A percentile compares a stretch with the other conserved stretches of the same genome.
phyloP scores from a whole-genome alignment of 495 filamentous ascomycete genomes.

The Hyphodiscus hymeniophilus region DNA sequence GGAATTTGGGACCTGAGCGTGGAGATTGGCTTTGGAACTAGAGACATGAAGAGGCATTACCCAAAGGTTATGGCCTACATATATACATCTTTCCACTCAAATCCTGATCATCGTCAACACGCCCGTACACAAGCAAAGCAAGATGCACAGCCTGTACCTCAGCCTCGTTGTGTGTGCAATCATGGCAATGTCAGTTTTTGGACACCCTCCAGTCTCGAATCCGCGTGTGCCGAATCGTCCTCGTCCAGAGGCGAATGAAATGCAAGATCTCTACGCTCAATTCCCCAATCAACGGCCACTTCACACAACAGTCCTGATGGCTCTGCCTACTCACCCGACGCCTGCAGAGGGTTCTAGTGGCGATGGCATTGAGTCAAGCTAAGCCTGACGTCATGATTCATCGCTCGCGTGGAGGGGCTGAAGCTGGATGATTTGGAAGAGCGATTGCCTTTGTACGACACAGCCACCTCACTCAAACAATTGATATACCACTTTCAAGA shows the following conservation, averaged over 20 bases:
- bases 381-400: no score
- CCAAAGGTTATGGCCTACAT: no score
- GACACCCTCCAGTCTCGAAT: not conserved
- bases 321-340: not conserved
- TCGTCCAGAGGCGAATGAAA: not conserved
- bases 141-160: not conserved
- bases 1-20: no score
- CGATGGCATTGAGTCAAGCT: not conserved
- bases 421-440: not conserved
- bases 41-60: no score
- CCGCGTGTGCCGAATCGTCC: not conserved
- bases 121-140: not conserved
- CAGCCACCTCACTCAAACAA: not conserved
- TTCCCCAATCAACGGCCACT: not conserved
- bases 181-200: not conserved
- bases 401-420: no score
- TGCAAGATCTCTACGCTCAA: not conserved
- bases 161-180: not conserved
- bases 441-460: not conserved
- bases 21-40: no score
- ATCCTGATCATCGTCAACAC: no score
- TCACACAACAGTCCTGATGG: conserved; percentile 14
- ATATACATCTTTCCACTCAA: no score
- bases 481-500: not conserved
- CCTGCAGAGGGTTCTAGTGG: not conserved